phyloP scores from a whole-genome alignment of 192 early-diverging fungal species.

The Podila horticola region DNA sequence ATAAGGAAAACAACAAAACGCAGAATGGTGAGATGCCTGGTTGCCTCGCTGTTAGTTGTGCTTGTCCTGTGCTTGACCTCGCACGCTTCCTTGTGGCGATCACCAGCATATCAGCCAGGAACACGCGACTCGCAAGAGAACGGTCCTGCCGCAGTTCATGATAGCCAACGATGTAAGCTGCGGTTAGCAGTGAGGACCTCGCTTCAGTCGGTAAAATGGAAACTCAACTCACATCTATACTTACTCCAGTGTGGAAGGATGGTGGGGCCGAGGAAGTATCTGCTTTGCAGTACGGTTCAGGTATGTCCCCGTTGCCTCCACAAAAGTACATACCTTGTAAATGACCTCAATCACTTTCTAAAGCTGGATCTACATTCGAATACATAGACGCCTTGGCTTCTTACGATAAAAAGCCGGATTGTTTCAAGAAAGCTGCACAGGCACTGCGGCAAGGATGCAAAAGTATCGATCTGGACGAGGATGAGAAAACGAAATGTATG shows the following conservation, averaged over 20 bases:
- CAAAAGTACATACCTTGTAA: neutral
- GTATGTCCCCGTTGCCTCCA: neutral
- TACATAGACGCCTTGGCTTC: slow-evolving; percentile 26
- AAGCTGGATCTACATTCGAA: neutral
- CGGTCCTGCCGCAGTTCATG: no score
- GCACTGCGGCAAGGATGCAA: slow-evolving; percentile 47
- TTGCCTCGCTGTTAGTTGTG: neutral
- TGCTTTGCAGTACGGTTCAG: neutral
- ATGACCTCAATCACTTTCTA: neutral
- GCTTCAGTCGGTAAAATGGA: neutral
- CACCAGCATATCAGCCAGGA: neutral
- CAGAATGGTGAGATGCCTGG: neutral
- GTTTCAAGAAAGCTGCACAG: slow-evolving; percentile 48
- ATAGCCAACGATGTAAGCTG: neutral
- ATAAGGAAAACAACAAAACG: neutral
- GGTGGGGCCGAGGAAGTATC: neutral
- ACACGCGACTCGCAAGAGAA: neutral
- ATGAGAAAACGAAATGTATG: slow-evolving; percentile 52
- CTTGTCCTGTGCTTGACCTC: neutral
- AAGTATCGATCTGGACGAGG: slow-evolving; percentile 36
- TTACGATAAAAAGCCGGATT: slow-evolving; percentile 42
- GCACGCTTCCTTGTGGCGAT: neutral
- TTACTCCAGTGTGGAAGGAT: no score
- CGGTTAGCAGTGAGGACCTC: neutral
- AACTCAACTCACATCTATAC: no score